Percentiles rank a stretch among this genome's conserved stretches.
Evolutionary conservation across 768 basidiomycete species (phyloP).

Genomic region (Lentinula guzmanii): DNA sequence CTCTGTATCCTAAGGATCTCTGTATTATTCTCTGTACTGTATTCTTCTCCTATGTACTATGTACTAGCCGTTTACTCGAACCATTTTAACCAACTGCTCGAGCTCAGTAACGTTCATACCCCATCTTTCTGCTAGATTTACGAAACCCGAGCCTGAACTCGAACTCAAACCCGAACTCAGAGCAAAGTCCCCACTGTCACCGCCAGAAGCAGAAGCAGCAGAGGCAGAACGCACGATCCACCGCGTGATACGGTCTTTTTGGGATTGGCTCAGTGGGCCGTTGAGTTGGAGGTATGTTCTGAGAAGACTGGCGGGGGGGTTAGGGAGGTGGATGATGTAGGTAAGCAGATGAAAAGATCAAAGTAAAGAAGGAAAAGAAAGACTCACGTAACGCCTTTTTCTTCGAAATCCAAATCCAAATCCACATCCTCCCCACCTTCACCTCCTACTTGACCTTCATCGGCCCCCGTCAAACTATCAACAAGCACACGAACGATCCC

Average conservation of each 20-base stretch:
- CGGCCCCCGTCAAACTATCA: conserved; percentile 44
- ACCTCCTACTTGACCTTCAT: conserved; percentile 32
- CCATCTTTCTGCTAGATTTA: conserved; percentile 5
- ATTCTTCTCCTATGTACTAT: not conserved
- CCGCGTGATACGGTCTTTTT: not conserved
- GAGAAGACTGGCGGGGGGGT: not conserved
- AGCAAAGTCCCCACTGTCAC: no score
- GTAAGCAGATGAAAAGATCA: not conserved
- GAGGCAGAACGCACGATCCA: not conserved
- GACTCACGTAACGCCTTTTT: conserved; percentile 7
- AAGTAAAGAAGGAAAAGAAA: not conserved
- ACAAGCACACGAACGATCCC: conserved; percentile 46
- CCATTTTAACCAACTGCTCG: not conserved
- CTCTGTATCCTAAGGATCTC: no score
- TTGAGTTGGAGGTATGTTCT: conserved; percentile 1
- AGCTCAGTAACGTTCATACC: conserved; percentile 4
- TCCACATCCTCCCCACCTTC: conserved; percentile 54
- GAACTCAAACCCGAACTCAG: no score
- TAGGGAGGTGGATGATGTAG: no score
- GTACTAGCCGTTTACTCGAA: not conserved
- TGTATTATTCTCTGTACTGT: no score
- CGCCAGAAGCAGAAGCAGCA: no score
- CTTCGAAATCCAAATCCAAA: conserved; percentile 37
- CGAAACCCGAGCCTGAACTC: no score
- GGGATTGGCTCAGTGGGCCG: not conserved